phyloP scores from a whole-genome alignment of 805 yeast species.

The Ogataea polymorpha region DNA sequence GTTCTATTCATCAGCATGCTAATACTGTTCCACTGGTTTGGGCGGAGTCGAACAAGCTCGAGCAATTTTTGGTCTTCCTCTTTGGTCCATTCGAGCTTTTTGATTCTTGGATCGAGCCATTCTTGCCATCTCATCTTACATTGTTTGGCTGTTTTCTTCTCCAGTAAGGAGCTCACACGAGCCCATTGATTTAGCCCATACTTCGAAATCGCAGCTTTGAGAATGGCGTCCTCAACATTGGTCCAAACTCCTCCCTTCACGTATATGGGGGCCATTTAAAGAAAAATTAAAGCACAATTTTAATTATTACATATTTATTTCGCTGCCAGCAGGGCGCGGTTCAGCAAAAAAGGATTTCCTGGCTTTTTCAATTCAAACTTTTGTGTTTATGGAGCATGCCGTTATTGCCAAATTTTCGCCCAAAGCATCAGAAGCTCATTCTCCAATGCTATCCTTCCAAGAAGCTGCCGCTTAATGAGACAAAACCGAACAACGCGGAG shows the following conservation, averaged over 20 bases:
- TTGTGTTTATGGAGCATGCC: slow-evolving; percentile 12
- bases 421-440: slow-evolving; percentile 88
- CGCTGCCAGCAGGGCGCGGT: slow-evolving; percentile 6
- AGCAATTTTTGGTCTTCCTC: slow-evolving; percentile 75
- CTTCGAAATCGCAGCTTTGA: slow-evolving; percentile 87
- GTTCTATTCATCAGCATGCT: slow-evolving; percentile 79
- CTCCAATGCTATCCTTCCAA: slow-evolving; percentile 93
- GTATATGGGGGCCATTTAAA: slow-evolving; percentile 56
- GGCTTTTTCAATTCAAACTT: slow-evolving; percentile 4
- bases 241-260: slow-evolving; percentile 93
- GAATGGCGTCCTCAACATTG: slow-evolving; percentile 76
- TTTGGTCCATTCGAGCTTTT: slow-evolving; percentile 62
- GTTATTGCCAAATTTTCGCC: slow-evolving; percentile 30
- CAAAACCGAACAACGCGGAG: slow-evolving; percentile 90
- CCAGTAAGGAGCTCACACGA: slow-evolving; percentile 80
- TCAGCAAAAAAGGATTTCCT: slow-evolving; percentile 11
- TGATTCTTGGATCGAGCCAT: slow-evolving; percentile 73
- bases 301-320: slow-evolving; percentile 2
- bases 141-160: slow-evolving; percentile 85
- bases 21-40: slow-evolving; percentile 95
- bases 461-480: slow-evolving; percentile 54
- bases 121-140: slow-evolving; percentile 93
- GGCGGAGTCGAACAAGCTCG: slow-evolving; percentile 63
- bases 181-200: slow-evolving; percentile 96
- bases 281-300: not conserved